Evolutionary conservation across 805 yeast species (phyloP), one percentile per base, ranked within the genome.

Genomic region (Kodamaea neixiangensis): DNA sequence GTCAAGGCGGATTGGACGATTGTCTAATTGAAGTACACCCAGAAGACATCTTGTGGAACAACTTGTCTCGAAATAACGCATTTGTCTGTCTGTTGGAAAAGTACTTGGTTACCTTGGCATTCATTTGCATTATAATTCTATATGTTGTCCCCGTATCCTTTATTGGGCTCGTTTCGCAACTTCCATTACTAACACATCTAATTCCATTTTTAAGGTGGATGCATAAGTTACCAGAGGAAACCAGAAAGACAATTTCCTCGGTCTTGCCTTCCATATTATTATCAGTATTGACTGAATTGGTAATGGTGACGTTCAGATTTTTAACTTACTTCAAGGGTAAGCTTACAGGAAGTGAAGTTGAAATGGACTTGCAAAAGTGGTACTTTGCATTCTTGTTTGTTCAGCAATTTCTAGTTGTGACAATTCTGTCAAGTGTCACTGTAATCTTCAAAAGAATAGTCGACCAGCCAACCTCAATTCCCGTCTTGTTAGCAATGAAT

Each of bases 91-190:
- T 69, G 14, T 18, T 75, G 0, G 75, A 82, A 59, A 67, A 69
- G 13, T 61, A 73, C 2, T 35, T 75, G 3, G 83, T 86, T 0
- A 77, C 76, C 21, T 44, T 77, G 3, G 34, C 79, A 13, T 73
- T 83, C 49, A 63, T 81, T 7, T 53, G 74, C 1, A 68, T 89
- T 1, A 83, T 86, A 4, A 55, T 76, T 3, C 62, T 68, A 38
- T 91, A 96, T 85, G 88, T 89, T 1, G 65, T 90, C 1, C 97
- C 97, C 0, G 93, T 90, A 1, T 89, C 96, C 0, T 76, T 87
- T 51, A 82, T 89, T 14, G 91, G 93, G 0, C 68, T 89, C 25
- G 68, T 91, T 0, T 82, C 96, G 0, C 96, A 90, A 58, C 71
- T 85, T 2, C 89, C 92, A 0, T 78, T 83, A 54, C 63, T 88